phyloP scores from a whole-genome alignment of 306 rosid genomes.

The Casuarina glauca region DNA sequence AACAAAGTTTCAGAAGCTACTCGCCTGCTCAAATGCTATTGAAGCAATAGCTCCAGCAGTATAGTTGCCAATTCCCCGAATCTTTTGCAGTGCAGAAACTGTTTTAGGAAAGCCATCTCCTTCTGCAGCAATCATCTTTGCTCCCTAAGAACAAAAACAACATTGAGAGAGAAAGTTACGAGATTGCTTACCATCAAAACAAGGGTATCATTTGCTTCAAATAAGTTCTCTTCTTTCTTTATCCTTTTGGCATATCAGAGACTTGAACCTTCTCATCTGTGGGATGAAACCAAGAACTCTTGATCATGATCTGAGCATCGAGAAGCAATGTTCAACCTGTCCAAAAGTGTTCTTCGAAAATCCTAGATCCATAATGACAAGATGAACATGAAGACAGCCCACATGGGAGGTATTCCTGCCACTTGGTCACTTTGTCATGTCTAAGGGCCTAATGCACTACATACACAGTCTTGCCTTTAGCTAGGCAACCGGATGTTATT shows the following conservation, averaged over 20 bases:
- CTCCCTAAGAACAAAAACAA: conserved; percentile 61
- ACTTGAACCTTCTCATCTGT: background rate
- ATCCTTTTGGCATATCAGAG: background rate
- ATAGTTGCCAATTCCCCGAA: conserved; percentile 87
- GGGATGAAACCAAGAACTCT: background rate
- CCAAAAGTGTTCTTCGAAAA: background rate
- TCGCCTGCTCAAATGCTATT: conserved; percentile 82
- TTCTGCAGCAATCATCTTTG: conserved; percentile 70
- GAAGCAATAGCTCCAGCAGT: conserved; percentile 95
- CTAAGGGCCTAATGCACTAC: background rate
- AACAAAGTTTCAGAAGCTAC: conserved; percentile 32
- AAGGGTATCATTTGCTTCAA: background rate
- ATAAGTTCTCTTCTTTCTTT: background rate
- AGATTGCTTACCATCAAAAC: background rate
- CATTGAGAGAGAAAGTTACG: conserved; percentile 4
- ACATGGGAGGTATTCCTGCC: background rate
- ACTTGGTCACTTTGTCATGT: background rate
- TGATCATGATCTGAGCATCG: background rate
- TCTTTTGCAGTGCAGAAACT: conserved; percentile 57
- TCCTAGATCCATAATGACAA: background rate
- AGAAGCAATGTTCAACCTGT: background rate
- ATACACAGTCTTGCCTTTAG: background rate
- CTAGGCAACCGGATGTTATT: background rate
- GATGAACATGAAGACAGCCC: background rate
- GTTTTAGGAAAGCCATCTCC: conserved; percentile 63